Percentiles rank a stretch among this genome's conserved stretches.
Evolutionary conservation across 352 stramenopile genomes (phyloP).

Genomic region (Phytophthora sp.): DNA sequence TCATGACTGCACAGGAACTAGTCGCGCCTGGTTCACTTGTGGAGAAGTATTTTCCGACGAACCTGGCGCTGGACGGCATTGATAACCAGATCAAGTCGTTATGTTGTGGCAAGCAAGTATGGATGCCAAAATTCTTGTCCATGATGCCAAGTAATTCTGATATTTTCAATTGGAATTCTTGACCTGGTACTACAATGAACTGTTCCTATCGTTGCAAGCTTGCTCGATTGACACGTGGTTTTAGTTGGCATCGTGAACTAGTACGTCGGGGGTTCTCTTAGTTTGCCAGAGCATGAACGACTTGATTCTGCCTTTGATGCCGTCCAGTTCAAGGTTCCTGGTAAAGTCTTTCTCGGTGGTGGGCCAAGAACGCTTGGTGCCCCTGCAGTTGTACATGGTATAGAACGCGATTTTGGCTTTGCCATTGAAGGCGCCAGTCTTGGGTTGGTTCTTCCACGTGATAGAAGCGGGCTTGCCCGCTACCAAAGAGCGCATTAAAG

Average conservation of each 20-base stretch:
- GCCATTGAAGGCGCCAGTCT: not conserved
- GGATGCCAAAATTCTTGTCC: conserved; percentile 5
- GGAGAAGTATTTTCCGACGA: conserved; percentile 16
- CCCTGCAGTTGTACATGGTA: not conserved
- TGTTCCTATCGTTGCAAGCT: no score
- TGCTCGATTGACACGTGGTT: no score
- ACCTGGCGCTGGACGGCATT: conserved; percentile 22
- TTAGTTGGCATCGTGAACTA: no score
- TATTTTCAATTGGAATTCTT: no score
- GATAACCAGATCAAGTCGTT: conserved; percentile 33
- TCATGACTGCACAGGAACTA: conserved; percentile 22
- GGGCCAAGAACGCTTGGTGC: not conserved
- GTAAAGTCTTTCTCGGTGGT: conserved; percentile 7
- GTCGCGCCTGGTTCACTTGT: conserved; percentile 10
- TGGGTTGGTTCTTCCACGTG: not conserved
- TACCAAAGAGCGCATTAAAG: no score
- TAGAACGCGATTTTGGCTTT: conserved; percentile 6
- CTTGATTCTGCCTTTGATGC: not conserved
- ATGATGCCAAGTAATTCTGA: not conserved
- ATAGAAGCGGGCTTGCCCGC: not conserved
- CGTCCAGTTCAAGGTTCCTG: not conserved
- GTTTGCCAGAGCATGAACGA: conserved; percentile 14
- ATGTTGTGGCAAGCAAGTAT: conserved; percentile 23
- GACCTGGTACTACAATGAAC: no score
- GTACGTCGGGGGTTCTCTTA: no score